Percentiles rank a stretch among this genome's conserved stretches.
Evolutionary conservation across 2,329 filamentous ascomycete species (phyloP).

Genomic region (Metarhizium guizhouense): DNA sequence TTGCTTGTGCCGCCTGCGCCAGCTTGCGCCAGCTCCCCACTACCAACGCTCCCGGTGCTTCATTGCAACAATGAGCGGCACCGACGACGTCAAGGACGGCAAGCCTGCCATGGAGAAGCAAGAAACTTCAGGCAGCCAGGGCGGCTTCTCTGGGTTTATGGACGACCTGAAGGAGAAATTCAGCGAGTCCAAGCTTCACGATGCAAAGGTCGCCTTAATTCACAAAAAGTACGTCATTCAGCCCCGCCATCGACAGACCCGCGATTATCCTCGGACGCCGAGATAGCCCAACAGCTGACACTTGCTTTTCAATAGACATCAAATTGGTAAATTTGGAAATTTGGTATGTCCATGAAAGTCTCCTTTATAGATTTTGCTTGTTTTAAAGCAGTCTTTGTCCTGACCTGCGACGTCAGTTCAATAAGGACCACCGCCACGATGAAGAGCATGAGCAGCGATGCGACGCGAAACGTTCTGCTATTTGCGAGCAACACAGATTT

Average conservation of each 20-base stretch:
- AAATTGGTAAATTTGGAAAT: constrained; percentile 55
- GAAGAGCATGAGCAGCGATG: constrained; percentile 82
- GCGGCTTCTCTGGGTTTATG: constrained; percentile 25
- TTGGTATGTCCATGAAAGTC: constrained; percentile 31
- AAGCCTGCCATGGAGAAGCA: neutral
- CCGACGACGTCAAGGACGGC: neutral
- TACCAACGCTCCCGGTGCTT: neutral
- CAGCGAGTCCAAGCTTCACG: constrained; percentile 42
- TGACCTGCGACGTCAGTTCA: constrained; percentile 44
- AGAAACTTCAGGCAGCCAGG: constrained; percentile 2
- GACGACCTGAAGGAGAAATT: constrained; percentile 49
- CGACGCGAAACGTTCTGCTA: constrained; percentile 67
- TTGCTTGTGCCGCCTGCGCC: too few relatives aligned
- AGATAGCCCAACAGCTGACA: neutral
- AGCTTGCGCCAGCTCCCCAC: neutral
- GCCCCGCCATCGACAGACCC: neutral
- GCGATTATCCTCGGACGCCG: neutral
- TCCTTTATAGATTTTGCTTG: neutral
- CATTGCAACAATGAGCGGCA: constrained; percentile 1
- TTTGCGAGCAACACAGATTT: constrained; percentile 71
- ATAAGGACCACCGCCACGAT: constrained; percentile 84
- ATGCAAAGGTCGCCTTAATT: constrained; percentile 46
- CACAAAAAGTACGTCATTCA: constrained; percentile 45
- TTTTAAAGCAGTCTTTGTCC: constrained; percentile 3
- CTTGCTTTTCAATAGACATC: constrained; percentile 25